A percentile compares a stretch with the other conserved stretches of the same genome.
These are phyloP conservation scores for Thielaviopsis punctulata DNA, from an alignment of 2,329 filamentous ascomycete species.

Conservation along the genomic window DNA sequence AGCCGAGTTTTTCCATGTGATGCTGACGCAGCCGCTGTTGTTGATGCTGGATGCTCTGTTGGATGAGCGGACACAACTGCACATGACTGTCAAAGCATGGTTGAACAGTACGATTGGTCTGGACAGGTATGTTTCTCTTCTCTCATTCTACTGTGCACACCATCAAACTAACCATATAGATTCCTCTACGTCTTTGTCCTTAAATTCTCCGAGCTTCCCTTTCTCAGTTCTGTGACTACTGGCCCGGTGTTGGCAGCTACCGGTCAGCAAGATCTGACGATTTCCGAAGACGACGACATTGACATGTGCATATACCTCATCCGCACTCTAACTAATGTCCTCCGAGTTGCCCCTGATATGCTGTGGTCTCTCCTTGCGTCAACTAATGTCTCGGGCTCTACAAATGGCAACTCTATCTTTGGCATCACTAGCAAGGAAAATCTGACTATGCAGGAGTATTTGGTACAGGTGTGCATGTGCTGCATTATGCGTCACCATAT, in stretches of 20 bases:
- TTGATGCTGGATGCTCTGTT: conserved; percentile 62
- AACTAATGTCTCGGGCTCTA: conserved; percentile 33
- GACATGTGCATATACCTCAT: conserved; percentile 67
- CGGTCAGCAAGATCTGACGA: conserved; percentile 4
- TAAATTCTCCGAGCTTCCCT: conserved; percentile 38
- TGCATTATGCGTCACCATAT: conserved; percentile 35
- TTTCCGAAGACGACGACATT: conserved; percentile 47
- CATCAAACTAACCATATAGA: conserved; percentile 22
- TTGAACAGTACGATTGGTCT: conserved; percentile 49
- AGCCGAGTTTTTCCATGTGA: conserved; percentile 47
- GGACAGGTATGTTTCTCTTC: conserved; percentile 43
- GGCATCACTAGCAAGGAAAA: conserved; percentile 33
- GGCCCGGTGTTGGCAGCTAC: conserved; percentile 3
- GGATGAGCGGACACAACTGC: conserved; percentile 55
- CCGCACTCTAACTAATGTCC: conserved; percentile 53
- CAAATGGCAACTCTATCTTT: conserved; percentile 26
- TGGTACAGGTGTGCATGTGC: conserved; percentile 46
- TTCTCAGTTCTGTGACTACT: conserved; percentile 26
- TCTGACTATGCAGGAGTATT: conserved; percentile 47
- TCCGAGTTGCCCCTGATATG: conserved; percentile 49
- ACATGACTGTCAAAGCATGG: conserved; percentile 66
- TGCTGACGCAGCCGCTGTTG: conserved; percentile 68
- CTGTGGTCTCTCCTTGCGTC: conserved; percentile 56
- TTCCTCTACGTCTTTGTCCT: conserved; percentile 43
- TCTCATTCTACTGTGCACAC: no score